Percentiles rank a stretch among this genome's conserved stretches.
Evolutionary conservation across 306 rosid species (phyloP).

Genomic region (Trifolium dubium): DNA sequence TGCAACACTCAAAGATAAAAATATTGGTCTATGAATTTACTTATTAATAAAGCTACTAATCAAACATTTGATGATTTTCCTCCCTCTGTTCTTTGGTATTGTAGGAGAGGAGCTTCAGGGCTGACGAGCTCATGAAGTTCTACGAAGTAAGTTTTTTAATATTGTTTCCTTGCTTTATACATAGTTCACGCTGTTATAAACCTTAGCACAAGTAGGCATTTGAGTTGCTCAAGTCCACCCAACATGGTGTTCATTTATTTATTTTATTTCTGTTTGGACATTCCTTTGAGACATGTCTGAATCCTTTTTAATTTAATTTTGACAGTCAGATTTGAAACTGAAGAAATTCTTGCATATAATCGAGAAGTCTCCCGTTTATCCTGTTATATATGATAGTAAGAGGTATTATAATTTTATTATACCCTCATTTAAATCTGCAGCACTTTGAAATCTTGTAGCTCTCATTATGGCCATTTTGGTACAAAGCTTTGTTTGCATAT

Average conservation of each 20-base stretch:
- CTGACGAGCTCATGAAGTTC: constrained; percentile 88
- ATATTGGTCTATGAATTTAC: constrained; percentile 16
- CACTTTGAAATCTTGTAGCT: constrained; percentile 36
- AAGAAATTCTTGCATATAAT: constrained; percentile 96
- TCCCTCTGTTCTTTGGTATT: constrained; percentile 27
- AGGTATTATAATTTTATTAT: constrained; percentile 54
- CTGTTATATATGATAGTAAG: constrained; percentile 76
- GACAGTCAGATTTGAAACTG: constrained; percentile 91
- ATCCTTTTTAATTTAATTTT: constrained; percentile 42
- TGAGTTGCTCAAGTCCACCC: constrained; percentile 9
- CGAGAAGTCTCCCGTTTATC: constrained; percentile 77
- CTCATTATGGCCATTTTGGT: not conserved
- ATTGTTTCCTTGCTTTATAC: constrained; percentile 21
- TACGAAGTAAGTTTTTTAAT: constrained; percentile 73
- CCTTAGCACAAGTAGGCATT: constrained; percentile 16
- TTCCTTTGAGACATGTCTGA: constrained; percentile 22
- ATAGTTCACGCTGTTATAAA: not conserved
- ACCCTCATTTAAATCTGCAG: constrained; percentile 9
- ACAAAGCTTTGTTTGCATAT: not conserved
- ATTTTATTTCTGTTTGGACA: constrained; percentile 2
- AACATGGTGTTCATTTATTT: constrained; percentile 17
- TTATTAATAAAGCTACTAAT: constrained; percentile 18
- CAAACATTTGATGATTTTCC: constrained; percentile 18
- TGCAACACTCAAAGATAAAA: constrained; percentile 10
- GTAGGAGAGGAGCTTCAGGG: constrained; percentile 79